Percentiles rank a stretch among this genome's conserved stretches.
phyloP scores from a whole-genome alignment of 148 eudicot species.

The Agrostemma githago region DNA sequence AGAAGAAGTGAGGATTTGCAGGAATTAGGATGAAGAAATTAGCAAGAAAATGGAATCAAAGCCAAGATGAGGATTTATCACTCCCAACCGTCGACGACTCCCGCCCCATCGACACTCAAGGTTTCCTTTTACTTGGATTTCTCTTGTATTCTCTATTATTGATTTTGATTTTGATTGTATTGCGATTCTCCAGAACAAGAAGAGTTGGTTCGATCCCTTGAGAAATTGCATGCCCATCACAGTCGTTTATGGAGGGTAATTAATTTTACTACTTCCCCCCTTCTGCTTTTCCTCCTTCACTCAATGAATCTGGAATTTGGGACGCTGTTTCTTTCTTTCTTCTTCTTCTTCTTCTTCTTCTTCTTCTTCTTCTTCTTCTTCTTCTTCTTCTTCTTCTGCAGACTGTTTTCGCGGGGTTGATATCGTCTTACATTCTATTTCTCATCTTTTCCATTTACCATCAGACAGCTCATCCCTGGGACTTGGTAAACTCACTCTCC shows the following conservation, averaged over 20 bases:
- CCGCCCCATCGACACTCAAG: slow-evolving; percentile 75
- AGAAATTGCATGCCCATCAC: slow-evolving; percentile 52
- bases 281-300: not conserved
- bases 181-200: slow-evolving; percentile 64
- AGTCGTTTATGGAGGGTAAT: slow-evolving; percentile 77
- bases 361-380: slow-evolving; percentile 18
- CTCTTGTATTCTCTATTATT: too few relatives aligned
- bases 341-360: slow-evolving; percentile 22
- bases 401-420: slow-evolving; percentile 56
- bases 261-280: not conserved
- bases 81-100: slow-evolving; percentile 71
- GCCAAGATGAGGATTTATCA: slow-evolving; percentile 41
- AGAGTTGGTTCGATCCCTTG: slow-evolving; percentile 76
- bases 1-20: not conserved
- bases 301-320: not conserved
- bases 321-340: not conserved
- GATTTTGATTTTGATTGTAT: not conserved
- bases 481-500: slow-evolving; percentile 50
- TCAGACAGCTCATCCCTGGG: slow-evolving; percentile 80
- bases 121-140: slow-evolving; percentile 27
- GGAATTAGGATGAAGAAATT: slow-evolving; percentile 45
- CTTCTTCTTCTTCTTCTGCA: slow-evolving; percentile 25
- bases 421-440: slow-evolving; percentile 48
- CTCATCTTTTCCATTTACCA: slow-evolving; percentile 70
- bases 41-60: slow-evolving; percentile 38